Evolutionary conservation across 2,329 filamentous ascomycete species (phyloP).

Genomic region (Penicillium decumbens): DNA sequence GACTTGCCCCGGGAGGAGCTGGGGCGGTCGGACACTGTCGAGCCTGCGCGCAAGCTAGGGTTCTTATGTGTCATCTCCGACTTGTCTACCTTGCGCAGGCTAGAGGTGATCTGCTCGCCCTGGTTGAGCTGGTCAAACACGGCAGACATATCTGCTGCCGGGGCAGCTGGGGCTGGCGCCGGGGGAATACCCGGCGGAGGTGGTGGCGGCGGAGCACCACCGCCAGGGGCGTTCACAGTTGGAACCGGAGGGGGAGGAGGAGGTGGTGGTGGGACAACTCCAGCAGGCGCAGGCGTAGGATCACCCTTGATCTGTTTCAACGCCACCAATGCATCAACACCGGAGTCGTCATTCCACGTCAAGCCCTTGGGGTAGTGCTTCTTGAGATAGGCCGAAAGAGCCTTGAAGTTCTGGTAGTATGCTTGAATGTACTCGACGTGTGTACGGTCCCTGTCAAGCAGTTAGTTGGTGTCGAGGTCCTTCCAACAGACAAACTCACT

Average conservation of each 20-base stretch:
- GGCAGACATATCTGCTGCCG: constrained; percentile 65
- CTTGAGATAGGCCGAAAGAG: constrained; percentile 78
- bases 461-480: constrained; percentile 16
- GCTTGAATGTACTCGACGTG: constrained; percentile 85
- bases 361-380: constrained; percentile 74
- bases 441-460: constrained; percentile 59
- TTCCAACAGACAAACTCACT: constrained; percentile 44
- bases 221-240: constrained; percentile 48
- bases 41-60: constrained; percentile 70
- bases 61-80: constrained; percentile 99
- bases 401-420: constrained; percentile 87
- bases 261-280: constrained; percentile 37
- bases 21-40: constrained; percentile 61
- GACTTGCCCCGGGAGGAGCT: constrained; percentile 61
- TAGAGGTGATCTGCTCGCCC: constrained; percentile 80
- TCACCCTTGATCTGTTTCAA: constrained; percentile 55
- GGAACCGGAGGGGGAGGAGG: constrained; percentile 50
- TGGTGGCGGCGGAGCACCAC: constrained; percentile 60
- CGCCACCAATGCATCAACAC: constrained; percentile 65
- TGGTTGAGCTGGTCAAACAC: constrained; percentile 91
- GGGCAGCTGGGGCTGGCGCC: constrained; percentile 45
- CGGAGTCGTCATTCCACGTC: constrained; percentile 77
- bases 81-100: constrained; percentile 87
- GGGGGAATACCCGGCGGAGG: constrained; percentile 62
- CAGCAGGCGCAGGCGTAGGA: constrained; percentile 33